Evolutionary conservation across 768 basidiomycete genomes (phyloP).

Genomic region (Amanita phalloides): DNA sequence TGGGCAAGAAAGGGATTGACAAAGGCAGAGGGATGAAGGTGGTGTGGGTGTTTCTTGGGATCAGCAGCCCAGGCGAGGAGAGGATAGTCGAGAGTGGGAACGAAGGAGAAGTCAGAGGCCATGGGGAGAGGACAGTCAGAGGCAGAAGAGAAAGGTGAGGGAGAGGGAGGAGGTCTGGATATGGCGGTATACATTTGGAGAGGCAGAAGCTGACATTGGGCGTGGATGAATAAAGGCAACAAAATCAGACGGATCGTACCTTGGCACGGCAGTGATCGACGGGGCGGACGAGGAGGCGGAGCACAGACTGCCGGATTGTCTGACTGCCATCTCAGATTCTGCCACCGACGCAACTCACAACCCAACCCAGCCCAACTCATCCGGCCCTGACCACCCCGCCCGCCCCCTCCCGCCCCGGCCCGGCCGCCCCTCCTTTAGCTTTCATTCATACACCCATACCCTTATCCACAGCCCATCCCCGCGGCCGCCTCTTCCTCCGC

Average conservation of each 20-base stretch:
- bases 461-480: too few species aligned
- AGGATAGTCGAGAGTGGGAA: slow-evolving; percentile 6
- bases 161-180: slow-evolving; percentile 24
- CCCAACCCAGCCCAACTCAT: slow-evolving; percentile 3
- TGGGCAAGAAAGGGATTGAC: slow-evolving; percentile 7
- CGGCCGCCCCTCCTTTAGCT: not conserved
- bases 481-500: too few species aligned
- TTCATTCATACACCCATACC: not conserved
- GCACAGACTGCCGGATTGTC: not conserved
- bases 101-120: not conserved
- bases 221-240: slow-evolving; percentile 3
- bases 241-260: slow-evolving; percentile 10
- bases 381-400: not conserved
- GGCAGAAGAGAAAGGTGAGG: slow-evolving; percentile 22
- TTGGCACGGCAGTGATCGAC: slow-evolving; percentile 19
- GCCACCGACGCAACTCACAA: not conserved
- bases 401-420: not conserved
- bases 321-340: slow-evolving; percentile 4
- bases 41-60: slow-evolving; percentile 6
- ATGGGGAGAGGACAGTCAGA: slow-evolving; percentile 12
- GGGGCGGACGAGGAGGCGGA: slow-evolving; percentile 4
- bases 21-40: slow-evolving; percentile 8
- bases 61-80: slow-evolving; percentile 9
- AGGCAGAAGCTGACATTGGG: slow-evolving; percentile 3
- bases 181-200: slow-evolving; percentile 21